Percentiles rank a stretch among this genome's conserved stretches.
Evolutionary conservation across 345 rosid genomes (phyloP).

Genomic region (Citrus cavaleriei): DNA sequence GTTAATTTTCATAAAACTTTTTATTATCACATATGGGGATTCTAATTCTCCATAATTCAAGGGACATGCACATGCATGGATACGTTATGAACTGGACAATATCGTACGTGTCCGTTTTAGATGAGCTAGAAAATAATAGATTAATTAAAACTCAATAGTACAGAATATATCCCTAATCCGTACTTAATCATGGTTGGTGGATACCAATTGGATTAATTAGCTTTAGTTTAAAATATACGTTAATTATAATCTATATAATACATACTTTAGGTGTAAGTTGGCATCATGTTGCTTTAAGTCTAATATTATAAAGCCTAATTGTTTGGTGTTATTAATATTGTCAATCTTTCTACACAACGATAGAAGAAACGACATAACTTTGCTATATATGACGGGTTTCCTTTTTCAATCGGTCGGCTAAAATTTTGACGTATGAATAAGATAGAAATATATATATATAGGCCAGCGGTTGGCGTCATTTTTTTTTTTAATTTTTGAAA

Average conservation of each 20-base stretch:
- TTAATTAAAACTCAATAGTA: background rate
- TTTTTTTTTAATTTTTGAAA: too few relatives aligned
- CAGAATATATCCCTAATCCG: constrained; percentile 15
- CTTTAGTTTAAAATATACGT: background rate
- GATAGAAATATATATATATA: background rate
- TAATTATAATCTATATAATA: background rate
- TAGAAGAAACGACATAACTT: background rate
- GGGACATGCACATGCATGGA: constrained; percentile 13
- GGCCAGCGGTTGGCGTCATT: background rate
- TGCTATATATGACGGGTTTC: too few relatives aligned
- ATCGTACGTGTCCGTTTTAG: background rate
- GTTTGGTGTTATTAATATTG: background rate
- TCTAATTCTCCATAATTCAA: background rate
- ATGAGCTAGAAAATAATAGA: background rate
- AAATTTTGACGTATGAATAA: background rate
- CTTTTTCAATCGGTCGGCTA: background rate
- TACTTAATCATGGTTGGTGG: constrained; percentile 23
- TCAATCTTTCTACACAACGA: background rate
- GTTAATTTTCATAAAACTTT: background rate
- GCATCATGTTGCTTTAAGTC: background rate
- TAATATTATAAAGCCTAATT: background rate
- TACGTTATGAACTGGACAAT: background rate
- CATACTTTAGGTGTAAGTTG: background rate
- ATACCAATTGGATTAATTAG: background rate
- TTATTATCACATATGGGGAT: background rate